Percentiles rank a stretch among this genome's conserved stretches.
phyloP scores from a whole-genome alignment of 2,329 filamentous ascomycete species.

The Epichloe sp. region DNA sequence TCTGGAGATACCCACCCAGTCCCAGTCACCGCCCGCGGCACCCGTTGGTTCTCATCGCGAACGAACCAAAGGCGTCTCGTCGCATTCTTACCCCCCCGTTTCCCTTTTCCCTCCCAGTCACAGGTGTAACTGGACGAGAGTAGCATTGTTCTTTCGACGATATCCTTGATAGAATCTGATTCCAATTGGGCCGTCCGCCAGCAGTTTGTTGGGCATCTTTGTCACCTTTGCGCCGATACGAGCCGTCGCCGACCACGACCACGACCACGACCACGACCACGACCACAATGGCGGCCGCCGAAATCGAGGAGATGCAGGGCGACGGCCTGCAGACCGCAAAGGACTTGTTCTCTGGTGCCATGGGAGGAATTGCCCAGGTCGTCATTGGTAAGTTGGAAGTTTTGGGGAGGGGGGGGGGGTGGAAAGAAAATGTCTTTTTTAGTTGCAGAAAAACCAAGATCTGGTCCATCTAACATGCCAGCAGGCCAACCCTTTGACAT shows the following conservation, averaged over 20 bases:
- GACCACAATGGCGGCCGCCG: conserved; percentile 2
- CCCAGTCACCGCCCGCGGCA: background rate
- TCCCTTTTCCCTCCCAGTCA: background rate
- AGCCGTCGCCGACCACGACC: background rate
- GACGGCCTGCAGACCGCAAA: conserved; percentile 54
- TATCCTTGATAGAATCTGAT: too few relatives aligned
- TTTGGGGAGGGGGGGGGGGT: too few relatives aligned
- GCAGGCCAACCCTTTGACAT: conserved; percentile 70
- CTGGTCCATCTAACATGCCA: background rate
- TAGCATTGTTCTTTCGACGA: background rate
- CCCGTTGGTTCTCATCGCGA: background rate
- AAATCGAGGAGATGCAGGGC: conserved; percentile 3
- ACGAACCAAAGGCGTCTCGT: background rate
- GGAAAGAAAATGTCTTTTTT: background rate
- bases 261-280: background rate
- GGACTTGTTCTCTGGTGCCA: conserved; percentile 82
- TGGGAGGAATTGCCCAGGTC: conserved; percentile 87
- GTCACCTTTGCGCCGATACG: background rate
- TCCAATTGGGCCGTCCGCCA: background rate
- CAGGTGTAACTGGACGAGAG: background rate
- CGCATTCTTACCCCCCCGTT: too few relatives aligned
- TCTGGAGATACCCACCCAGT: background rate
- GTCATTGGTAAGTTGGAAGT: conserved; percentile 53
- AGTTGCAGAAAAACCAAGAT: too few relatives aligned
- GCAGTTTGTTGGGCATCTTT: too few relatives aligned